These are phyloP conservation scores for Biscogniauxia sp. DNA, from an alignment of 2,329 filamentous ascomycete genomes.

Conservation along the genomic window DNA sequence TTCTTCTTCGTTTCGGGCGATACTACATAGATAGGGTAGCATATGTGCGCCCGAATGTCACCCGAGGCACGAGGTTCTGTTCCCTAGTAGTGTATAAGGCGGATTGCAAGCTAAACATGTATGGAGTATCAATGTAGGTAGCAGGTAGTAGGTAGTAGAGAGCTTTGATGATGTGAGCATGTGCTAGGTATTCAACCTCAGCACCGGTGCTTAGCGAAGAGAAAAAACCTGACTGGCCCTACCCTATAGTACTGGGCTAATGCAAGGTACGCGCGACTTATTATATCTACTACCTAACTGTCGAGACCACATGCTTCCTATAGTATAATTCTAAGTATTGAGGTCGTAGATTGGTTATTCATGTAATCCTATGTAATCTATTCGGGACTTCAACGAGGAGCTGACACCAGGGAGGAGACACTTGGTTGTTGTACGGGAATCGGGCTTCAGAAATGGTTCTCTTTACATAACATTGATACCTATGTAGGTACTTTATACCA, in stretches of 20 bases:
- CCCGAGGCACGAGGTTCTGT: background rate
- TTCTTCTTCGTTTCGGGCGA: background rate
- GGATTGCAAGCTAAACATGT: background rate
- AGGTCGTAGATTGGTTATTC: background rate
- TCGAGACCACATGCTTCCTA: background rate
- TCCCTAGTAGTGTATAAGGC: no score
- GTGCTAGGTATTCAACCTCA: background rate
- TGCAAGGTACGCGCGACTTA: conserved; percentile 19
- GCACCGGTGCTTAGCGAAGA: conserved; percentile 11
- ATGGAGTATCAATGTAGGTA: no score
- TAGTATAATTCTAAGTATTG: background rate
- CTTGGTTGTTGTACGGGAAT: no score
- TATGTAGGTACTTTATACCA: no score
- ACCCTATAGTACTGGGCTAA: conserved; percentile 13
- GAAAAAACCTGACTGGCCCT: conserved; percentile 11
- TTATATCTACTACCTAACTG: background rate
- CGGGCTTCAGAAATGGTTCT: no score
- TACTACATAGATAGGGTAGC: background rate
- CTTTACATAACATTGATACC: no score
- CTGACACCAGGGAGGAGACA: no score
- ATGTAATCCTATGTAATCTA: background rate
- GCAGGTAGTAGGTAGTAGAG: no score
- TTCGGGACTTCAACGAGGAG: no score
- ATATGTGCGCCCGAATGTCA: background rate
- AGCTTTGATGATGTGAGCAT: background rate